These are phyloP conservation scores for Gnomoniopsis sp. DNA, from an alignment of 2,329 filamentous ascomycete genomes.

Conservation along the genomic window DNA sequence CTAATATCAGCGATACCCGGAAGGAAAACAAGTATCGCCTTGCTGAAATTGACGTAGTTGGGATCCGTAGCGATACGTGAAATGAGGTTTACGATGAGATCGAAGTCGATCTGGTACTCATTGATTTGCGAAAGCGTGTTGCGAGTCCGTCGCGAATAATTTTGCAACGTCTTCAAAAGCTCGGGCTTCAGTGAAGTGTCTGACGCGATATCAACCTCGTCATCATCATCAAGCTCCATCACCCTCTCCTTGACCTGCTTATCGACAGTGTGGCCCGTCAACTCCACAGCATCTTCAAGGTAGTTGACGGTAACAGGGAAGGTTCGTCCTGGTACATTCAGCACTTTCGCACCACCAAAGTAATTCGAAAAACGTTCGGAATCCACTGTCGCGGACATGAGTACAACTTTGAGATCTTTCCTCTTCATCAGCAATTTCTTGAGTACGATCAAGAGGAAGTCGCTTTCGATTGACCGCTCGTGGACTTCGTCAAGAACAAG, in stretches of 20 bases:
- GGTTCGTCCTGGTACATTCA: slow-evolving; percentile 88
- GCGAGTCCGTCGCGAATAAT: slow-evolving; percentile 74
- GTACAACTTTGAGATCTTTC: slow-evolving; percentile 82
- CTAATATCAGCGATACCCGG: slow-evolving; percentile 93
- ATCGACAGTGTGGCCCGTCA: slow-evolving; percentile 70
- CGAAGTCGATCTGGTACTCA: slow-evolving; percentile 88
- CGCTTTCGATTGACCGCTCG: slow-evolving; percentile 92
- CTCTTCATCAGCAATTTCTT: slow-evolving; percentile 74
- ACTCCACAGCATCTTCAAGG: slow-evolving; percentile 87
- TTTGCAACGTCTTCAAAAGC: slow-evolving; percentile 61
- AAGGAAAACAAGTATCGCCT: slow-evolving; percentile 89
- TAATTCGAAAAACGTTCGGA: slow-evolving; percentile 89
- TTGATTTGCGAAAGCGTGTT: slow-evolving; percentile 75
- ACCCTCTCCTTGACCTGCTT: slow-evolving; percentile 50
- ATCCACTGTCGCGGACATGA: slow-evolving; percentile 98
- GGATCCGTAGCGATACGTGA: slow-evolving; percentile 69
- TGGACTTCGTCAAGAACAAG: slow-evolving; percentile 97
- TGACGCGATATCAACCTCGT: slow-evolving; percentile 51
- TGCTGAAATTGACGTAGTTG: slow-evolving; percentile 69
- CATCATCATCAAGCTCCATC: slow-evolving; percentile 57
- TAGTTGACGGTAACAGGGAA: slow-evolving; percentile 88
- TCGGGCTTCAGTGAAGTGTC: slow-evolving; percentile 52
- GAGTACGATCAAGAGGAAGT: slow-evolving; percentile 90
- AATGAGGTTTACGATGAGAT: slow-evolving; percentile 78
- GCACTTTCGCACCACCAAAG: slow-evolving; percentile 76